A percentile compares a stretch with the other conserved stretches of the same genome.
These are phyloP conservation scores for Sphaceloma murrayae DNA, from an alignment of 2,329 filamentous ascomycete genomes.

Conservation along the genomic window DNA sequence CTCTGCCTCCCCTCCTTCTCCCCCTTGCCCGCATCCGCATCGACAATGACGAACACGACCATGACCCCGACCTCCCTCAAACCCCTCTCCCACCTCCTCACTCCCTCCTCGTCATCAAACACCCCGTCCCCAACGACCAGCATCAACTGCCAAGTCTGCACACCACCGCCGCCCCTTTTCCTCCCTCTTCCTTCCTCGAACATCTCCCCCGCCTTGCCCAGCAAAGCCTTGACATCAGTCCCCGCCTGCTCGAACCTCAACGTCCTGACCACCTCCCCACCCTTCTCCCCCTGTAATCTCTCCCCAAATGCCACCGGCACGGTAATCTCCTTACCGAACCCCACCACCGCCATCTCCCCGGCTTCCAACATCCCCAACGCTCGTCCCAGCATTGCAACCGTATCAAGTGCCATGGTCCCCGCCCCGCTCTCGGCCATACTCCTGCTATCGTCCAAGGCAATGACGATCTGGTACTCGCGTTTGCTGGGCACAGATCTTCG, in stretches of 20 bases:
- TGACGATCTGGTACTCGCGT: slow-evolving; percentile 90
- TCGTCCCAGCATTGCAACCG: slow-evolving; percentile 80
- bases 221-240: slow-evolving; percentile 74
- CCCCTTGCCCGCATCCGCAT: slow-evolving; percentile 44
- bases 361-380: slow-evolving; percentile 87
- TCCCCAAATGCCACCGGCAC: slow-evolving; percentile 78
- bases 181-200: slow-evolving; percentile 64
- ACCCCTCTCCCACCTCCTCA: slow-evolving; percentile 72
- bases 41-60: slow-evolving; percentile 96
- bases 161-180: slow-evolving; percentile 40
- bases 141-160: slow-evolving; percentile 88
- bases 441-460: slow-evolving; percentile 91
- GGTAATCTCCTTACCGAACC: slow-evolving; percentile 76
- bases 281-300: slow-evolving; percentile 71
- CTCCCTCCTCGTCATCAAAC: slow-evolving; percentile 78
- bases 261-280: slow-evolving; percentile 70
- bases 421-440: slow-evolving; percentile 80
- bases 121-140: slow-evolving; percentile 90
- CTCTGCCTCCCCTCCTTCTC: slow-evolving; percentile 44
- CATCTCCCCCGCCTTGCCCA: slow-evolving; percentile 66
- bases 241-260: slow-evolving; percentile 79
- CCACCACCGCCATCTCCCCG: slow-evolving; percentile 82
- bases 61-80: slow-evolving; percentile 92
- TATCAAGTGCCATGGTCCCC: slow-evolving; percentile 79
- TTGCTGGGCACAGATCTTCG: slow-evolving; percentile 84